These are phyloP conservation scores for Lantana camara DNA, from an alignment of 257 asterid genomes.

Conservation along the genomic window DNA sequence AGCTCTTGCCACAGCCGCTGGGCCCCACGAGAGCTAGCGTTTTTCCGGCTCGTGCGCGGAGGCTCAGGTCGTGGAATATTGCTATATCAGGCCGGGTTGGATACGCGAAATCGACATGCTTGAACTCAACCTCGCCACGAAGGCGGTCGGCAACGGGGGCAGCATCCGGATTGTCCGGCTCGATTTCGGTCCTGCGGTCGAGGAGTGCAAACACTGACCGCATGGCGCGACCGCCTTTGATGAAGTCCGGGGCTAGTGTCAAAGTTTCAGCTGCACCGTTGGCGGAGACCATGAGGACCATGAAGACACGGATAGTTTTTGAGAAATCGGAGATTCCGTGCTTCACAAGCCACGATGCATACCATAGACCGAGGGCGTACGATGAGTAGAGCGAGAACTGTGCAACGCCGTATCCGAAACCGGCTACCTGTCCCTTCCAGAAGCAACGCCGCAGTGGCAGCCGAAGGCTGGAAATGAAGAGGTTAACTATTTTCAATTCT, in stretches of 20 bases:
- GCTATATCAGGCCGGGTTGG: slow-evolving; percentile 71
- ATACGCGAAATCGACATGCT: slow-evolving; percentile 83
- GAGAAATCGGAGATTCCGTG: slow-evolving; percentile 94
- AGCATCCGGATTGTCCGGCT: slow-evolving; percentile 69
- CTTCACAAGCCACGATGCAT: slow-evolving; percentile 90
- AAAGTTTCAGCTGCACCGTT: slow-evolving; percentile 89
- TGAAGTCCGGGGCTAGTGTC: slow-evolving; percentile 88
- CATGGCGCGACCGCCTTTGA: slow-evolving; percentile 92
- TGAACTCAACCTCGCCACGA: slow-evolving; percentile 78
- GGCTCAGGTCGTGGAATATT: slow-evolving; percentile 59
- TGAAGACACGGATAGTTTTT: slow-evolving; percentile 84
- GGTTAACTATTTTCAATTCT: slow-evolving; percentile 61
- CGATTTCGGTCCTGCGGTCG: slow-evolving; percentile 78
- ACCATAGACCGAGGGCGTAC: slow-evolving; percentile 92
- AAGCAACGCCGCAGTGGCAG: slow-evolving; percentile 74
- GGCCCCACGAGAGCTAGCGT: slow-evolving; percentile 91
- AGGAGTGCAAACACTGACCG: slow-evolving; percentile 82
- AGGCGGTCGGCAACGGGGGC: slow-evolving; percentile 47
- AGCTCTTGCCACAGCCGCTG: slow-evolving; percentile 85
- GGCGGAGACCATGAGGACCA: slow-evolving; percentile 95
- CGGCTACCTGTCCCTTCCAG: slow-evolving; percentile 96
- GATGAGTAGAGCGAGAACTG: slow-evolving; percentile 85
- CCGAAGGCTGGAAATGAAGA: slow-evolving; percentile 63
- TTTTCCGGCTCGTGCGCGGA: slow-evolving; percentile 79
- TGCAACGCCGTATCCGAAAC: slow-evolving; percentile 82